These are phyloP conservation scores for Fusarium sp. DNA, from an alignment of 2,329 filamentous ascomycete species.

Conservation along the genomic window DNA sequence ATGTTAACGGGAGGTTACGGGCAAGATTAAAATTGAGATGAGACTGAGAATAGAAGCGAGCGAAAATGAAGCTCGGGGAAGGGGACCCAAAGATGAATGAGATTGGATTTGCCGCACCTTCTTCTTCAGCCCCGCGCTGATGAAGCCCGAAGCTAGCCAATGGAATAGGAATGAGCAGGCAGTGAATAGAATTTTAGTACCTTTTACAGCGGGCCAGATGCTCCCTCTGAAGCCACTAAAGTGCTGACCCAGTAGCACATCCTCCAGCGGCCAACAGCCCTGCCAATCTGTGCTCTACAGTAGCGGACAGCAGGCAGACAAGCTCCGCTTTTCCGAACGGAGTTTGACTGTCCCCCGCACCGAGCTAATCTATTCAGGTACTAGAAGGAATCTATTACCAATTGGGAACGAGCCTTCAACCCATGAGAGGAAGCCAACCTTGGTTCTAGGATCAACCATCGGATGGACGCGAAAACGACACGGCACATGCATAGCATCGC, in stretches of 20 bases:
- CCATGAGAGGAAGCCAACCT: not conserved
- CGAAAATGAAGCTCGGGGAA: conserved; percentile 22
- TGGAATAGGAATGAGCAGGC: conserved; percentile 8
- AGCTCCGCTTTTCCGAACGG: conserved; percentile 46
- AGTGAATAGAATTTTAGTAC: conserved; percentile 17
- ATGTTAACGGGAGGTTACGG: conserved; percentile 21
- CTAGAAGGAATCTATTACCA: conserved; percentile 32
- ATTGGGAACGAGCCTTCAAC: conserved; percentile 19
- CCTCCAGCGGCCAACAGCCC: conserved; percentile 8
- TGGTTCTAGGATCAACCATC: conserved; percentile 15
- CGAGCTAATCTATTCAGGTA: conserved; percentile 41
- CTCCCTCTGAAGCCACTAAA: conserved; percentile 16
- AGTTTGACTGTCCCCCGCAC: conserved; percentile 47
- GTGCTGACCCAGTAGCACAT: conserved; percentile 24
- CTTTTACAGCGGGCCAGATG: conserved; percentile 16
- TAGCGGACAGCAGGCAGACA: not conserved
- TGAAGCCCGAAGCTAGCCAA: conserved; percentile 26
- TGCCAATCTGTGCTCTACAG: not conserved
- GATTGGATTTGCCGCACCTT: conserved; percentile 41
- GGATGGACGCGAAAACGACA: conserved; percentile 37
- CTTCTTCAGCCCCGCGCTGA: conserved; percentile 30
- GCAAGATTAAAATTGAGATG: conserved; percentile 32
- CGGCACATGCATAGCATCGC: conserved; percentile 30
- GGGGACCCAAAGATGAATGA: conserved; percentile 41
- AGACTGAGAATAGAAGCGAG: conserved; percentile 14